These are phyloP conservation scores for Friedmanniomyces endolithicus DNA, from an alignment of 495 filamentous ascomycete genomes.

Conservation along the genomic window DNA sequence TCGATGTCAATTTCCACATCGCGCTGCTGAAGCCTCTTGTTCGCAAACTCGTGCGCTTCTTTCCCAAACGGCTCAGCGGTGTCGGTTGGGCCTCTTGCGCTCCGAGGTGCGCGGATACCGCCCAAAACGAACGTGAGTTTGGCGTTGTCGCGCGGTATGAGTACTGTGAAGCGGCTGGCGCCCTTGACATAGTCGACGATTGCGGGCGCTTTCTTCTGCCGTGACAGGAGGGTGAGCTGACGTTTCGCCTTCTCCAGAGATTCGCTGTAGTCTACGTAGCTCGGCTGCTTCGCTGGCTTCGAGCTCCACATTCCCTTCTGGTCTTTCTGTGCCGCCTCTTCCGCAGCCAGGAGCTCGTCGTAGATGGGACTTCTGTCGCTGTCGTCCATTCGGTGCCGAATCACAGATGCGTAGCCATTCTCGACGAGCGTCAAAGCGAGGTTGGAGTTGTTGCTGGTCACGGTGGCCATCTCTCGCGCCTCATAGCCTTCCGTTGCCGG, in stretches of 20 bases:
- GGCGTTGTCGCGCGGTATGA: slow-evolving; percentile 84
- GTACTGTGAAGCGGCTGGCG: slow-evolving; percentile 81
- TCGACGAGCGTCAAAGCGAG: slow-evolving; percentile 74
- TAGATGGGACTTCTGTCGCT: slow-evolving; percentile 86
- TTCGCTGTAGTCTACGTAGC: slow-evolving; percentile 82
- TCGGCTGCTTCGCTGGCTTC: slow-evolving; percentile 67
- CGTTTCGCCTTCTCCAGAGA: slow-evolving; percentile 89
- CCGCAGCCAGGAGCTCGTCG: slow-evolving; percentile 78
- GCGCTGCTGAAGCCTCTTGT: slow-evolving; percentile 76
- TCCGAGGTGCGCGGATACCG: slow-evolving; percentile 83
- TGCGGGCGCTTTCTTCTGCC: slow-evolving; percentile 85
- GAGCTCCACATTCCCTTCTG: slow-evolving; percentile 88
- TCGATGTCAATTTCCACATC: slow-evolving; percentile 95
- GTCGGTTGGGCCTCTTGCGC: slow-evolving; percentile 68
- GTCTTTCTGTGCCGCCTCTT: slow-evolving; percentile 71
- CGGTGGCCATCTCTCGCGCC: slow-evolving; percentile 84
- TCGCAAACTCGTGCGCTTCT: slow-evolving; percentile 84
- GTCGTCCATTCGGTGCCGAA: slow-evolving; percentile 85
- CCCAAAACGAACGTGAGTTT: slow-evolving; percentile 93
- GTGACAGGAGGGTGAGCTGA: slow-evolving; percentile 69
- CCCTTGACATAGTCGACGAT: slow-evolving; percentile 96
- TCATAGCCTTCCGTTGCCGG: slow-evolving; percentile 83
- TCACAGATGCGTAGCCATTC: slow-evolving; percentile 83
- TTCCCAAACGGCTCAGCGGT: slow-evolving; percentile 86
- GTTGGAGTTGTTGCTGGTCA: slow-evolving; percentile 74